Conservation (phyloP, 768 basidiomycete genomes). For the Amanita jacksonii region DNA sequence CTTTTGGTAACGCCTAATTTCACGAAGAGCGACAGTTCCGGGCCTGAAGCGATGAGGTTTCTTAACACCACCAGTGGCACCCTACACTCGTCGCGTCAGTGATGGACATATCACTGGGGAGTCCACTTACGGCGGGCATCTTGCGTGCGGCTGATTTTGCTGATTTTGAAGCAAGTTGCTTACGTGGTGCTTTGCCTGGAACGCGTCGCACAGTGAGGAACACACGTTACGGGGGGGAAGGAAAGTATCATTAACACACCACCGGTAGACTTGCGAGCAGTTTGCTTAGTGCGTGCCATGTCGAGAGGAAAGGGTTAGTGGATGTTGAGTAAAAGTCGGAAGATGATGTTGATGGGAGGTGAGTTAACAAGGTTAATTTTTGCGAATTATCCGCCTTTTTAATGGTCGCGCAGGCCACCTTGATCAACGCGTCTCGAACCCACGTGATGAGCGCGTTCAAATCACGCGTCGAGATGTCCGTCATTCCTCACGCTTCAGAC, state of each 20-base stretch:
- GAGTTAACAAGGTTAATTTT: neutral
- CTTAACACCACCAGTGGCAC: slow-evolving; percentile 60
- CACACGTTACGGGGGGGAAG: neutral
- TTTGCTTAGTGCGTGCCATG: slow-evolving; percentile 73
- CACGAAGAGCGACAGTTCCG: slow-evolving; percentile 70
- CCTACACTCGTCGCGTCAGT: slow-evolving; percentile 16
- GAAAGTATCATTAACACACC: slow-evolving; percentile 25
- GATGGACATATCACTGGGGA: neutral
- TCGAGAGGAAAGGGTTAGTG: slow-evolving; percentile 2
- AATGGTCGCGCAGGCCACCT: neutral
- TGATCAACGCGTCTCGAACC: slow-evolving; percentile 5
- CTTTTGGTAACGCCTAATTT: slow-evolving; percentile 60
- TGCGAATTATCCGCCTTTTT: neutral
- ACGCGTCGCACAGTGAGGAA: too few species aligned
- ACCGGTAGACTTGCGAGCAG: slow-evolving; percentile 70
- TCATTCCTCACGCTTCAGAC: too few species aligned
- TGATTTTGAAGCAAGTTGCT: slow-evolving; percentile 50
- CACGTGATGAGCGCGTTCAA: slow-evolving; percentile 7
- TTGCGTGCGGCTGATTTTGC: slow-evolving; percentile 53
- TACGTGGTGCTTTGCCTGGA: slow-evolving; percentile 49
- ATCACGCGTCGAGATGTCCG: too few species aligned
- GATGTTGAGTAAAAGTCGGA: slow-evolving; percentile 1
- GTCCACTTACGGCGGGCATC: slow-evolving; percentile 34
- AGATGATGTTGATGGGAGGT: slow-evolving; percentile 19
- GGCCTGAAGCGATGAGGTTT: slow-evolving; percentile 78